Conservation (phyloP, 2,329 filamentous ascomycete species). For the Sarocladiaceae sp. region DNA sequence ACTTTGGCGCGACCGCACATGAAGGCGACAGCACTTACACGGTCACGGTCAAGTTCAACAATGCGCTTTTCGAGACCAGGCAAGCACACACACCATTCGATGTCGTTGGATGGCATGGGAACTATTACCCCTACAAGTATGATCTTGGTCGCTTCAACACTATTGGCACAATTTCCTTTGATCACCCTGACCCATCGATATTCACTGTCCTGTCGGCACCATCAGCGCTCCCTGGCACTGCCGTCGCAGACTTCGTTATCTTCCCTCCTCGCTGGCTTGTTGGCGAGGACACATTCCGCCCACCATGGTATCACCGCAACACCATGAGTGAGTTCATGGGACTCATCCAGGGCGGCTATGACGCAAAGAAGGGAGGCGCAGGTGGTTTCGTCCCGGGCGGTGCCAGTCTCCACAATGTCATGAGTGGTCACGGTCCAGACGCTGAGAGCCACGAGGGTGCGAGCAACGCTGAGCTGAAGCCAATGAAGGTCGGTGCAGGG, state of each 20-base stretch:
- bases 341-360: constrained; percentile 52
- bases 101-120: constrained; percentile 77
- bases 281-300: constrained; percentile 65
- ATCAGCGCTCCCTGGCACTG: constrained; percentile 55
- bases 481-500: constrained; percentile 54
- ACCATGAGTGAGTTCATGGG: constrained; percentile 66
- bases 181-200: constrained; percentile 77
- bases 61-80: constrained; percentile 57
- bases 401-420: constrained; percentile 63
- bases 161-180: constrained; percentile 67
- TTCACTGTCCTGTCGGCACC: constrained; percentile 68
- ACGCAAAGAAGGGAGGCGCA: constrained; percentile 52
- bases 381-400: constrained; percentile 55
- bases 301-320: constrained; percentile 70
- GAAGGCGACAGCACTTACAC: constrained; percentile 29
- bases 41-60: constrained; percentile 61
- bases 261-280: constrained; percentile 71
- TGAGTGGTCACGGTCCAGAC: constrained; percentile 64
- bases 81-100: constrained; percentile 75
- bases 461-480: constrained; percentile 47
- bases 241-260: constrained; percentile 68
- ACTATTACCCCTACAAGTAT: constrained; percentile 79
- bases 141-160: constrained; percentile 74
- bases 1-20: constrained; percentile 21
- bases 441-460: constrained; percentile 52